phyloP scores from a whole-genome alignment of 495 filamentous ascomycete genomes.

The Rhizodiscina lignyota region DNA sequence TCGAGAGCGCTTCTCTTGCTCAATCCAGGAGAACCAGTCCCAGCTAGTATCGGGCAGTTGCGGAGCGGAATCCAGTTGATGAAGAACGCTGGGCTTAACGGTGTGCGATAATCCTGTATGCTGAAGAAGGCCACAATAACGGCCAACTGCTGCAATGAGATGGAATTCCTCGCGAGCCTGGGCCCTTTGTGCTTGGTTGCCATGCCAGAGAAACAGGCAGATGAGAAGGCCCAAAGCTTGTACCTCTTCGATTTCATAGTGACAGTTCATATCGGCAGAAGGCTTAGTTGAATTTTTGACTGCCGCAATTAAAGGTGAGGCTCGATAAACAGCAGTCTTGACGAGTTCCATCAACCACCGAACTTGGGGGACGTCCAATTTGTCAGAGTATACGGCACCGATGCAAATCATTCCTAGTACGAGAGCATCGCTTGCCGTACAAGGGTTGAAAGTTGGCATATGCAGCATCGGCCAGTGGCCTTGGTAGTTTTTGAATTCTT shows the following conservation, averaged over 20 bases:
- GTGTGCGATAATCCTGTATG: too few relatives aligned
- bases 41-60: constrained; percentile 27
- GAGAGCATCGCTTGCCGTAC: constrained; percentile 41
- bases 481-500: constrained; percentile 44
- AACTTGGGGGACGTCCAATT: constrained; percentile 31
- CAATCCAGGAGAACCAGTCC: constrained; percentile 45
- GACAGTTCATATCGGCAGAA: too few relatives aligned
- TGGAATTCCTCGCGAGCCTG: constrained; percentile 34
- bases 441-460: constrained; percentile 45
- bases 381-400: constrained; percentile 49
- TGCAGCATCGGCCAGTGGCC: constrained; percentile 54
- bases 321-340: constrained; percentile 29
- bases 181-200: constrained; percentile 38
- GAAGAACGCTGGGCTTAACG: constrained; percentile 26
- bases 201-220: constrained; percentile 45
- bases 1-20: constrained; percentile 48
- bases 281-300: constrained; percentile 15
- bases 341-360: constrained; percentile 42
- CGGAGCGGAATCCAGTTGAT: constrained; percentile 13
- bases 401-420: constrained; percentile 46
- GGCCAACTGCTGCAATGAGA: constrained; percentile 32
- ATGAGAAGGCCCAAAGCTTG: constrained; percentile 40
- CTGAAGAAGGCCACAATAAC: constrained; percentile 30
- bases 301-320: constrained; percentile 24
- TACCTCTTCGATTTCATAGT: constrained; percentile 33